Evolutionary conservation across 1,284 basidiomycete species (phyloP).

Genomic region (Cutaneotrichosporon cavernicola): DNA sequence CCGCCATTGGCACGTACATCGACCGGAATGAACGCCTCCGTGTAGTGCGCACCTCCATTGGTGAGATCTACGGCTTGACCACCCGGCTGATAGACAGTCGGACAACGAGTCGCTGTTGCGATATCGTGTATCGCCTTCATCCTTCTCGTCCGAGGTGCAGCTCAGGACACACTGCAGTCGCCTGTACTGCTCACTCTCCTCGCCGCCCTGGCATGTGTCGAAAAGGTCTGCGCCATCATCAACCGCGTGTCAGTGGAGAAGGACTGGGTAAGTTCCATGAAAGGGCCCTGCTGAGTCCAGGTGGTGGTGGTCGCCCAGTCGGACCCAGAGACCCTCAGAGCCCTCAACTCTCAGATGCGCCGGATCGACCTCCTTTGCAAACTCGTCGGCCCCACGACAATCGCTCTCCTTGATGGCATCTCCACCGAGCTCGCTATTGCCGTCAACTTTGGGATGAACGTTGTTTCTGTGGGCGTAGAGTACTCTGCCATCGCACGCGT

Average conservation of each 20-base stretch:
- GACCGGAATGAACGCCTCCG: neutral
- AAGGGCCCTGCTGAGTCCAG: neutral
- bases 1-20: constrained; percentile 2
- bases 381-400: constrained; percentile 51
- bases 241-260: neutral
- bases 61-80: neutral
- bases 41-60: neutral
- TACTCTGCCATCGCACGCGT: neutral
- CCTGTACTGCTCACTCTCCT: neutral
- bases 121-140: neutral
- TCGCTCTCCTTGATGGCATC: neutral
- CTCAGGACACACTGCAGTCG: neutral
- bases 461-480: neutral
- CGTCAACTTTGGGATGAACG: constrained; percentile 2
- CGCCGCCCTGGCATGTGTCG: neutral
- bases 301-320: neutral
- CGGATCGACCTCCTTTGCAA: constrained; percentile 56
- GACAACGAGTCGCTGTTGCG: neutral
- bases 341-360: constrained; percentile 53
- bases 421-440: neutral
- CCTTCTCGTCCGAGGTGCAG: neutral
- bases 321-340: constrained; percentile 37
- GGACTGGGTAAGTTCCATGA: neutral
- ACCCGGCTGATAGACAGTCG: neutral
- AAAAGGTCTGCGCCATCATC: neutral